Evolutionary conservation across 1,284 basidiomycete genomes (phyloP), one percentile per base, ranked within the genome.

Genomic region (Trichosporon ovoides): DNA sequence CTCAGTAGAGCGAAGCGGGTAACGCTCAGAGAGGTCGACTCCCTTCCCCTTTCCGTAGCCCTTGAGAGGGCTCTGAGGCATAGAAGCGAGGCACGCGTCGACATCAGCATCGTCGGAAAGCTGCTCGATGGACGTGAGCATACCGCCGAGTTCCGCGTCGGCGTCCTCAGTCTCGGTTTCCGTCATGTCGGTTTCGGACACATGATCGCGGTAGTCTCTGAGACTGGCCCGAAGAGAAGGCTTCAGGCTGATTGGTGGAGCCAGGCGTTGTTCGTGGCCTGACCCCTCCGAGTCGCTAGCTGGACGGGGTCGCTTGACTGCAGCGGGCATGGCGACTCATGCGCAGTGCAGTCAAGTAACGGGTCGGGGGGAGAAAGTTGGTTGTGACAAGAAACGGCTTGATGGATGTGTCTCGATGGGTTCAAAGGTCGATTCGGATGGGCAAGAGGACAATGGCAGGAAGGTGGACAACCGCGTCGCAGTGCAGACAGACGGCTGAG

Each of bases 1-100:
- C 12, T 40, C 10, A 31, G 14, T 18, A 19, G 20, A 10, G 7
- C 28, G 33, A 4, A 16, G 19, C n/a, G 16, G 7, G 19, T 48
- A 48, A 18, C 50, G 38, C 53, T 54, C 57, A 20, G 40, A 28
- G n/a, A 52, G 46, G 38, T 58, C 57, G 51, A 58, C 57, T 36
- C 34, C 43, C 16, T 59, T 59, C 31, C 57, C 57, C 34, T 59
- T 59, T 22, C n/a, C 35, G 28, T 16, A 11, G 16, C 13, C 28
- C 19, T 46, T 43, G 18, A 48, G 38, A 11, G 35, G 46, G 12
- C 22, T 50, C 22, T 20, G 46, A 19, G 49, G 49, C 13, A 51
- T 7, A 3, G 48, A 22, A n/a, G 51, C 56, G 33, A 57, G 51
- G 12, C 13, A n/a, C 5, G 38, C 40, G 24, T 53, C 51, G 40